phyloP scores from a whole-genome alignment of 441 rosid genomes.

The Caryocar brasiliense region DNA sequence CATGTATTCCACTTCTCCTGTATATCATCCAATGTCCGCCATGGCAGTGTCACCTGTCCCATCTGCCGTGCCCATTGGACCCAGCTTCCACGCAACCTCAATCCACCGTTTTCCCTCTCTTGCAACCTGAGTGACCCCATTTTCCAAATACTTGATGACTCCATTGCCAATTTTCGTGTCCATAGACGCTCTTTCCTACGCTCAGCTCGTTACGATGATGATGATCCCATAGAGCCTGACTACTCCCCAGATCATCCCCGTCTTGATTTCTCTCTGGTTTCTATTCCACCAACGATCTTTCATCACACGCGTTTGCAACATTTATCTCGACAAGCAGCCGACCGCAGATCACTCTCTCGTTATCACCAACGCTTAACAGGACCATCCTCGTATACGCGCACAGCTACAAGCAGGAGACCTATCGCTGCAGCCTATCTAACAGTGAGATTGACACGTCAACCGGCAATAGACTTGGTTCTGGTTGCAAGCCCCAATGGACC shows the following conservation, averaged over 20 bases:
- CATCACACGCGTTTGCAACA: slow-evolving; percentile 20
- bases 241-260: slow-evolving; percentile 33
- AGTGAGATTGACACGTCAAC: slow-evolving; percentile 45
- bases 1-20: slow-evolving; percentile 75
- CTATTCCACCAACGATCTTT: slow-evolving; percentile 28
- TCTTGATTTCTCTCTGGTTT: slow-evolving; percentile 41
- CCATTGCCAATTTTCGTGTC: slow-evolving; percentile 64
- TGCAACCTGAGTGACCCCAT: slow-evolving; percentile 52
- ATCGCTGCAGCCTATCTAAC: slow-evolving; percentile 48
- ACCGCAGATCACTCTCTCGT: slow-evolving; percentile 13
- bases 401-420: slow-evolving; percentile 21
- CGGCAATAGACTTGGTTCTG: slow-evolving; percentile 57
- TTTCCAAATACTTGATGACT: slow-evolving; percentile 60
- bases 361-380: slow-evolving; percentile 21
- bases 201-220: slow-evolving; percentile 72
- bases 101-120: slow-evolving; percentile 36
- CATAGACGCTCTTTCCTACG: slow-evolving; percentile 63
- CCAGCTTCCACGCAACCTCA: slow-evolving; percentile 65
- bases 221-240: slow-evolving; percentile 62
- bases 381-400: slow-evolving; percentile 31
- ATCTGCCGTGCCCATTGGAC: slow-evolving; percentile 91
- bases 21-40: slow-evolving; percentile 78
- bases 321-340: slow-evolving; percentile 19
- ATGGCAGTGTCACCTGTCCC: slow-evolving; percentile 78
- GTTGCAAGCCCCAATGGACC: slow-evolving; percentile 82